A percentile compares a stretch with the other conserved stretches of the same genome.
Evolutionary conservation across 1,284 basidiomycete genomes (phyloP).

Genomic region (Leccinum insolens): DNA sequence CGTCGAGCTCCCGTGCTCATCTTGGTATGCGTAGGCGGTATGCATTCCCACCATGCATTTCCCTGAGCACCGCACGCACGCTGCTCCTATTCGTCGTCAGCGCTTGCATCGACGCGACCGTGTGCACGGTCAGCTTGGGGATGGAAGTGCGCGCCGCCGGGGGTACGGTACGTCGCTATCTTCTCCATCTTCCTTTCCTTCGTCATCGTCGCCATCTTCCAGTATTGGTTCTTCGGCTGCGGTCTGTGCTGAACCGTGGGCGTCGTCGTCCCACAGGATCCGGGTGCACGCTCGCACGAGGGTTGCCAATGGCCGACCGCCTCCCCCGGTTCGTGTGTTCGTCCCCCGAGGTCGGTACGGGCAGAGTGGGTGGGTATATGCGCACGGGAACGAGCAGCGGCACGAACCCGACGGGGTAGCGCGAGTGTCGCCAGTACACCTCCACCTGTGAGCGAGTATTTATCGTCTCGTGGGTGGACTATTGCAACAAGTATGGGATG

Average conservation of each 20-base stretch:
- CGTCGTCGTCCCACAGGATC: constrained; percentile 49
- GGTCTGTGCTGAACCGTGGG: constrained; percentile 10
- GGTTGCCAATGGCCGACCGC: constrained; percentile 41
- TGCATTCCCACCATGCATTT: constrained; percentile 25
- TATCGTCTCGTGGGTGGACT: constrained; percentile 97
- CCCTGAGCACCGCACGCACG: constrained; percentile 70
- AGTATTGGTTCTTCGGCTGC: not conserved
- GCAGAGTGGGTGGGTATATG: constrained; percentile 12
- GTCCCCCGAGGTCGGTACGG: not conserved
- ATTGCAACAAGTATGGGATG: constrained; percentile 98
- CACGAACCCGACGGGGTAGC: constrained; percentile 48
- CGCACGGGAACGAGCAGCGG: constrained; percentile 8
- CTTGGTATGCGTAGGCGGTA: not conserved
- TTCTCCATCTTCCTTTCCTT: no score
- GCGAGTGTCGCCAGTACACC: constrained; percentile 65
- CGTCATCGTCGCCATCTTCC: not conserved
- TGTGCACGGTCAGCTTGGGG: no score
- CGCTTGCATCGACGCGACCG: no score
- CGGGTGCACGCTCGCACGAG: constrained; percentile 56
- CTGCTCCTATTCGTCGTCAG: constrained; percentile 44
- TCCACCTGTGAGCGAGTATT: constrained; percentile 59
- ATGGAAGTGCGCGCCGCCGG: no score
- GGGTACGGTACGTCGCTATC: no score
- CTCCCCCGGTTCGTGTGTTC: not conserved
- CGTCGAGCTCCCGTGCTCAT: constrained; percentile 4